Evolutionary conservation across 2,329 filamentous ascomycete species (phyloP).

Genomic region (Cladosporium sp.): DNA sequence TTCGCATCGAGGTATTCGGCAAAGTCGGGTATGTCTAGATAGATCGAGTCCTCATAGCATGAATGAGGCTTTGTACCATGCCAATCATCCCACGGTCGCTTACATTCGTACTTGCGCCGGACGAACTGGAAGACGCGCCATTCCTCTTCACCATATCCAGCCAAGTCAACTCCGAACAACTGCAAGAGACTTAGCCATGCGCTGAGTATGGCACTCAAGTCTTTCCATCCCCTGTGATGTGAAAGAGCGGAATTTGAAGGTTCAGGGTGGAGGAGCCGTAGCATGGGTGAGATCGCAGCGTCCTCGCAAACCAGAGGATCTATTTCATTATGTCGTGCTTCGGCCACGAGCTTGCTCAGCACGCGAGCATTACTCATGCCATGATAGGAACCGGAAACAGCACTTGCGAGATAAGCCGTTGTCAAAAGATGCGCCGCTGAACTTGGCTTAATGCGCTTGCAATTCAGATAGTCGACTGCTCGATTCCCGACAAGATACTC

Average conservation of each 20-base stretch:
- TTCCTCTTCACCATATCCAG: neutral
- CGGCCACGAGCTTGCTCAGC: neutral
- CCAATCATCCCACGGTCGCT: neutral
- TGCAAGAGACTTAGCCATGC: neutral
- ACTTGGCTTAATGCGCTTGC: neutral
- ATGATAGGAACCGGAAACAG: neutral
- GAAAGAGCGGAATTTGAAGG: neutral
- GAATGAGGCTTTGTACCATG: neutral
- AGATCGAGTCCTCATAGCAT: neutral
- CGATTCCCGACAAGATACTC: neutral
- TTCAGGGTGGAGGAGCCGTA: neutral
- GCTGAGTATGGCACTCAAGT: neutral
- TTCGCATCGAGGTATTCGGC: neutral
- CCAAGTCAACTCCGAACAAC: neutral
- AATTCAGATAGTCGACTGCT: neutral
- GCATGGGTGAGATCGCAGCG: neutral
- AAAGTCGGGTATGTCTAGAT: neutral
- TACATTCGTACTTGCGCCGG: neutral
- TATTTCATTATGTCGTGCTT: neutral
- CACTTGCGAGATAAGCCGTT: neutral
- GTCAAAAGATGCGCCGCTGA: neutral
- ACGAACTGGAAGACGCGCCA: neutral
- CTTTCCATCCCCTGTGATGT: neutral
- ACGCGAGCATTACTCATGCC: neutral
- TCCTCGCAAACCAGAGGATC: neutral